A percentile compares a stretch with the other conserved stretches of the same genome.
These are phyloP conservation scores for Phytophthora vignae DNA, from an alignment of 352 stramenopile genomes.

Conservation along the genomic window DNA sequence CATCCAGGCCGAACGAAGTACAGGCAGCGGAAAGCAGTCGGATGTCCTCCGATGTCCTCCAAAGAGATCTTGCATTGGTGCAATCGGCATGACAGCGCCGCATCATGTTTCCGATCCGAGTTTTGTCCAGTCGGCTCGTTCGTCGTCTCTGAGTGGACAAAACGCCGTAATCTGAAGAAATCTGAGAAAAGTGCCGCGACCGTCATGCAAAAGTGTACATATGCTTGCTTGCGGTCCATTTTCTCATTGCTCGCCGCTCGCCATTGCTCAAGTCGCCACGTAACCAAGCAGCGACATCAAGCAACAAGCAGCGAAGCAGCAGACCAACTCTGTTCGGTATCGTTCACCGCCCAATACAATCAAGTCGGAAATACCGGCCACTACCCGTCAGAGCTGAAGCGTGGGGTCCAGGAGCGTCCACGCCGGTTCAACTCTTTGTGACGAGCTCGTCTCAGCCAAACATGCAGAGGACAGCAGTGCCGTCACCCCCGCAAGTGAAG, in stretches of 20 bases:
- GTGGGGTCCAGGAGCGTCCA: slow-evolving; percentile 16
- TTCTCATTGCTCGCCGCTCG: slow-evolving; percentile 22
- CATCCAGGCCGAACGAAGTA: too few species aligned
- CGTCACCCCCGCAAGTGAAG: slow-evolving; percentile 8
- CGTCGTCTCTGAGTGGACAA: slow-evolving; percentile 6
- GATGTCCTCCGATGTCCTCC: background rate
- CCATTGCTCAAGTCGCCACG: slow-evolving; percentile 9
- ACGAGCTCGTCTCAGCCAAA: slow-evolving; percentile 16
- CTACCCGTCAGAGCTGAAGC: background rate
- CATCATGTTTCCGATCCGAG: slow-evolving; percentile 19
- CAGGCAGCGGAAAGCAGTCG: background rate
- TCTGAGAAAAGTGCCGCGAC: slow-evolving; percentile 22
- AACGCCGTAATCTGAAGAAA: slow-evolving; percentile 6
- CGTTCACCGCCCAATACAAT: too few species aligned
- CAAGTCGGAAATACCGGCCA: slow-evolving; percentile 1
- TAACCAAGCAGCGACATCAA: background rate
- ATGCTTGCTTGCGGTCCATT: slow-evolving; percentile 2
- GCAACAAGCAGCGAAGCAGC: background rate
- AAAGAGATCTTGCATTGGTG: background rate
- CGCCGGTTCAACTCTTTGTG: slow-evolving; percentile 13
- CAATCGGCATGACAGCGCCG: slow-evolving; percentile 14
- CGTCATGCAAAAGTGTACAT: slow-evolving; percentile 7
- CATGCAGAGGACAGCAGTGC: slow-evolving; percentile 18
- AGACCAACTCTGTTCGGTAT: background rate
- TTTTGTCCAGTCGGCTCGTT: slow-evolving; percentile 20